These are phyloP conservation scores for Pleoardoris graminearum DNA, from an alignment of 2,329 filamentous ascomycete genomes.

Conservation along the genomic window DNA sequence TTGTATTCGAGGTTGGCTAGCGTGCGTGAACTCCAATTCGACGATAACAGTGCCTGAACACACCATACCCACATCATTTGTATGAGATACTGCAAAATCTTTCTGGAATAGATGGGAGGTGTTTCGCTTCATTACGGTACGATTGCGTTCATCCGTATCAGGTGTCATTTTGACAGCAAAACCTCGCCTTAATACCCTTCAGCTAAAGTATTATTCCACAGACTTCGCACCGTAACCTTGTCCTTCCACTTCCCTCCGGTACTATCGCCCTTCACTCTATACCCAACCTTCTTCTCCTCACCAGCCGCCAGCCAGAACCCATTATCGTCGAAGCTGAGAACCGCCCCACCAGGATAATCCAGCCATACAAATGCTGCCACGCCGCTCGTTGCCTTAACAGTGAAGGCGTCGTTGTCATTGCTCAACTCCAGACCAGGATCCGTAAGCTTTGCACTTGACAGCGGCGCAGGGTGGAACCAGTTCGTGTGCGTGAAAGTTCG, in stretches of 20 bases:
- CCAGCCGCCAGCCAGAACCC: slow-evolving; percentile 55
- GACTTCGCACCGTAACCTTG: slow-evolving; percentile 55
- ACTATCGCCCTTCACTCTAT: slow-evolving; percentile 52
- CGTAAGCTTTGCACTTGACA: slow-evolving; percentile 51
- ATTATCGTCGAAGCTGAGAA: slow-evolving; percentile 59
- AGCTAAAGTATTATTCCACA: slow-evolving; percentile 53
- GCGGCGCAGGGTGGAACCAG: slow-evolving; percentile 54
- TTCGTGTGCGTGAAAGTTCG: slow-evolving; percentile 55
- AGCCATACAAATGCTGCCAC: slow-evolving; percentile 61
- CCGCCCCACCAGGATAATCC: slow-evolving; percentile 54
- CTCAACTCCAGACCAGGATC: slow-evolving; percentile 54
- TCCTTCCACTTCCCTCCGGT: slow-evolving; percentile 50
- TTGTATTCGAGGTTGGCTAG: no score
- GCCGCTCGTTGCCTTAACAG: slow-evolving; percentile 52
- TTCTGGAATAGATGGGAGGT: no score
- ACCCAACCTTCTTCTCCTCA: slow-evolving; percentile 51
- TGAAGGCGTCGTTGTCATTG: slow-evolving; percentile 47
- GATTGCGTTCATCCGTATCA: no score
- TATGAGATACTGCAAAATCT: no score
- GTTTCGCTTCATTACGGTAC: no score
- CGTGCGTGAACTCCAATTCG: no score
- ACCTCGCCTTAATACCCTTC: slow-evolving; percentile 4
- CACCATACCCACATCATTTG: no score
- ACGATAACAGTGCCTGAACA: no score
- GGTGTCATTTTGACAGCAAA: no score